phyloP scores from a whole-genome alignment of 2,329 filamentous ascomycete species.

The Colletotrichum sp. region DNA sequence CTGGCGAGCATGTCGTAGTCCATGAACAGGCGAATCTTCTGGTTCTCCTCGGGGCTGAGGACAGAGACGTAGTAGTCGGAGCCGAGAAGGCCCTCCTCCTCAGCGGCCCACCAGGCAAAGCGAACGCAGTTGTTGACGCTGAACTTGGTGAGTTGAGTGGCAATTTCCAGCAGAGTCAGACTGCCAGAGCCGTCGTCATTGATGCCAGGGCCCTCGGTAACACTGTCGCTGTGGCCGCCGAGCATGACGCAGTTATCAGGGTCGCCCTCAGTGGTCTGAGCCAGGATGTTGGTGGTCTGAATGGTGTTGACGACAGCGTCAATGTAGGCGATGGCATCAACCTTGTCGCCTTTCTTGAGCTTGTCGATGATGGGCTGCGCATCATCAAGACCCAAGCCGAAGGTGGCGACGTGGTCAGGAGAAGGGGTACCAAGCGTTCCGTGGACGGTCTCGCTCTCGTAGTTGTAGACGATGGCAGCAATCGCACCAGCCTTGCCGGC shows the following conservation, averaged over 20 bases:
- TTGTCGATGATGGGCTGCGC: slow-evolving; percentile 61
- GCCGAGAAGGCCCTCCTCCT: slow-evolving; percentile 69
- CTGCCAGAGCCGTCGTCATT: slow-evolving; percentile 79
- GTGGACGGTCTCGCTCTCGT: slow-evolving; percentile 63
- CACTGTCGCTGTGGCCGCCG: slow-evolving; percentile 68
- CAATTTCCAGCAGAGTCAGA: slow-evolving; percentile 65
- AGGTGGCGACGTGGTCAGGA: slow-evolving; percentile 68
- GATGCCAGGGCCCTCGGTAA: slow-evolving; percentile 71
- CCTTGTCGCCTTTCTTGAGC: slow-evolving; percentile 53
- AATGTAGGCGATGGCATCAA: slow-evolving; percentile 64
- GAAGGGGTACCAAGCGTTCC: slow-evolving; percentile 72
- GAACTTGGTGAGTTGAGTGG: slow-evolving; percentile 62
- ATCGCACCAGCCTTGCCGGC: slow-evolving; percentile 73
- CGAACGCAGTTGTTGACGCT: slow-evolving; percentile 68
- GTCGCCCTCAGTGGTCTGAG: slow-evolving; percentile 65
- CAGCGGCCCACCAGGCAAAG: slow-evolving; percentile 72
- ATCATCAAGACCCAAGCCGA: slow-evolving; percentile 66
- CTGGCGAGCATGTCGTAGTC: slow-evolving; percentile 75
- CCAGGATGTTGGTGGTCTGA: slow-evolving; percentile 64
- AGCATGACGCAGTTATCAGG: slow-evolving; percentile 69
- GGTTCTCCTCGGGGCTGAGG: slow-evolving; percentile 62
- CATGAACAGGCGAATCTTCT: slow-evolving; percentile 69
- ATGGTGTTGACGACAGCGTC: slow-evolving; percentile 61
- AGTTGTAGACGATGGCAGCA: slow-evolving; percentile 78
- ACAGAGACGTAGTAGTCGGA: slow-evolving; percentile 66